Evolutionary conservation across 441 rosid species (phyloP).

Genomic region (Bruguiera hainesii): DNA sequence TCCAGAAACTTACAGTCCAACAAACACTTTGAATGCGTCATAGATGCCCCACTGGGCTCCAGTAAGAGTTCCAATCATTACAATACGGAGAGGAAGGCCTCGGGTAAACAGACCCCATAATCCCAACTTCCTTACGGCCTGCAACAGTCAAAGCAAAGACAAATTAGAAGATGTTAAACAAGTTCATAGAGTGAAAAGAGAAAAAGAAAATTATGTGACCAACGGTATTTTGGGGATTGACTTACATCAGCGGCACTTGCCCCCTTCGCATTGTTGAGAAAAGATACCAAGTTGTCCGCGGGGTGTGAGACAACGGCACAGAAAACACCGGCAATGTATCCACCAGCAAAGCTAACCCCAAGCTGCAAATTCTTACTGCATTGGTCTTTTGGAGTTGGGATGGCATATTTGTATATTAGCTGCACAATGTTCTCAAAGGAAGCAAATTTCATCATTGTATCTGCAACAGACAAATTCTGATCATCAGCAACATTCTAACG

Average conservation of each 20-base stretch:
- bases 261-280: slow-evolving; percentile 93
- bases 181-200: background rate
- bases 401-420: slow-evolving; percentile 80
- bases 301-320: slow-evolving; percentile 93
- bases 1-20: slow-evolving; percentile 78
- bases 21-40: slow-evolving; percentile 93
- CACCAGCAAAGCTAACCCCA: slow-evolving; percentile 97
- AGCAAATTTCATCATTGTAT: slow-evolving; percentile 99
- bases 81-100: slow-evolving; percentile 96
- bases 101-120: slow-evolving; percentile 86
- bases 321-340: slow-evolving; percentile 76
- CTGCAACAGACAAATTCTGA: slow-evolving; percentile 35
- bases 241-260: slow-evolving; percentile 83
- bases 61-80: slow-evolving; percentile 99
- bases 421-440: slow-evolving; percentile 89
- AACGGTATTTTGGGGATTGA: slow-evolving; percentile 9
- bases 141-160: slow-evolving; percentile 37
- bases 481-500: background rate
- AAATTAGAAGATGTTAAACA: slow-evolving; percentile 1
- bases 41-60: slow-evolving; percentile 94
- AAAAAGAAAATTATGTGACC: background rate
- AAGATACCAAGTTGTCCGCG: slow-evolving; percentile 95
- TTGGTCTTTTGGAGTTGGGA: slow-evolving; percentile 81
- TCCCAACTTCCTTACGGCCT: slow-evolving; percentile 94
- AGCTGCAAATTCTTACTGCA: slow-evolving; percentile 86